Evolutionary conservation across 1,284 basidiomycete genomes (phyloP), one percentile per base, ranked within the genome.

Genomic region (Pascua sp.): DNA sequence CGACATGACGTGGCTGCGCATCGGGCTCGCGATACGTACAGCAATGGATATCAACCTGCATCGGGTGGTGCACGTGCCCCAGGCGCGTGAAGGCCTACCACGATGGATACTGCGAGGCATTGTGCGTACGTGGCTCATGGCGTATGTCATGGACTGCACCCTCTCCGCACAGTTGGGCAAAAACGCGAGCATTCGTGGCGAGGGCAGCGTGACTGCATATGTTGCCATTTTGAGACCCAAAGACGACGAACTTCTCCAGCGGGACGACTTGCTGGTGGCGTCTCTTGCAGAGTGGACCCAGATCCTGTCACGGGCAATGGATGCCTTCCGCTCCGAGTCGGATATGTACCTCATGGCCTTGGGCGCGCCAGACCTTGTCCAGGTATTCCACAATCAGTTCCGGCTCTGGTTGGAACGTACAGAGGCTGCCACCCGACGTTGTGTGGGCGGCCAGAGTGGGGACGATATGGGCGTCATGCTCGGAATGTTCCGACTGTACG

Each of bases 1-100:
- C n/a, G 70, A 72, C 44, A 54, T 67, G 49, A 64, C 68, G 5
- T 72, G 67, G 65, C 47, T 72, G 5, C 60, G 70, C 11, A 59
- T 61, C 15, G 70, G 70, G 13, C 42, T 69, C 0, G 67, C 70
- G 4, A 42, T 49, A 0, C 57, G 70, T 11, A 68, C 67, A 1
- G 67, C 68, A 12, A 61, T 69, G 37, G 70, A 72, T 41, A 72
- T 72, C 58, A 65, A 67, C 45, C 63, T 72, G 11, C 70, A 71
- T 49, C 64, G 69, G 8, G 62, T 69, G 10, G 69, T 59, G 4
- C 46, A 64, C n/a, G 36, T 67, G 15, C 24, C 46, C n/a, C 54
- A 61, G 18, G 66, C 68, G 1, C 51, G 60, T 12, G 61, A 61
- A 11, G 62, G 63, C 4, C 57, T 72, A 1, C 70, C 70, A 5